These are phyloP conservation scores for Globisporangium cystogenes DNA, from an alignment of 352 stramenopile species.

Conservation along the genomic window DNA sequence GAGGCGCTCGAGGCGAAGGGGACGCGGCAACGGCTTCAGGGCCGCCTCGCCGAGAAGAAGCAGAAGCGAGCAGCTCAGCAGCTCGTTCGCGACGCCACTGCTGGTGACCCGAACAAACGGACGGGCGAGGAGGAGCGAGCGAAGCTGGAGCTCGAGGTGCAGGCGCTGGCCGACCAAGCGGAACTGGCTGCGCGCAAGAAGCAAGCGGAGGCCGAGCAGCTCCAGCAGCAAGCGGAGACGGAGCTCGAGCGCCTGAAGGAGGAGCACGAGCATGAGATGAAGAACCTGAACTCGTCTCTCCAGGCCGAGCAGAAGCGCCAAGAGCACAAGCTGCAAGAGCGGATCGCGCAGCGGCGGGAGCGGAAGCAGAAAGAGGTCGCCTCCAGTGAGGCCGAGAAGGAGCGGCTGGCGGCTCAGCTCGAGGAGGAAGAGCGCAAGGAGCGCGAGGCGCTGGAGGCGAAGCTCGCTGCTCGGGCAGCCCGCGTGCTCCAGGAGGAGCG, in stretches of 20 bases:
- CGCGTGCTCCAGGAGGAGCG: slow-evolving; percentile 46
- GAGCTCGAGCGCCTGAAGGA: slow-evolving; percentile 48
- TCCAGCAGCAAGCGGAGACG: slow-evolving; percentile 40
- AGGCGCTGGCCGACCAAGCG: slow-evolving; percentile 18
- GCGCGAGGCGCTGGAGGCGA: slow-evolving; percentile 19
- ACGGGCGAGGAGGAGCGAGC: slow-evolving; percentile 25
- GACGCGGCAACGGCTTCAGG: slow-evolving; percentile 18
- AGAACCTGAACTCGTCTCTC: slow-evolving; percentile 33
- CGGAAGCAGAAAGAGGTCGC: slow-evolving; percentile 31
- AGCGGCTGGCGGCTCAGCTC: slow-evolving; percentile 17
- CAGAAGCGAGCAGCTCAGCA: slow-evolving; percentile 25
- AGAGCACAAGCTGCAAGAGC: slow-evolving; percentile 61
- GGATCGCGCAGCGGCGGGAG: slow-evolving; percentile 43
- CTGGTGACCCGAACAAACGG: no score
- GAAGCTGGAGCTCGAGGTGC: slow-evolving; percentile 38
- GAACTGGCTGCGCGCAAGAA: slow-evolving; percentile 22
- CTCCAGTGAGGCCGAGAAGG: slow-evolving; percentile 15
- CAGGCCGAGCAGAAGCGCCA: slow-evolving; percentile 51
- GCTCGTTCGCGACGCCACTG: slow-evolving; percentile 46
- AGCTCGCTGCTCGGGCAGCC: slow-evolving; percentile 25
- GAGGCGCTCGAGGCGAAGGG: slow-evolving; percentile 5
- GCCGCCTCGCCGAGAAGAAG: slow-evolving; percentile 21
- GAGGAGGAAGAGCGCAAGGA: slow-evolving; percentile 31
- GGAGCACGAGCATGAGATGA: slow-evolving; percentile 57
- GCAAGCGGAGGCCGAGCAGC: slow-evolving; percentile 25